Conservation (phyloP, 2,329 filamentous ascomycete genomes). For the Neopestalotiopsis clavispora region DNA sequence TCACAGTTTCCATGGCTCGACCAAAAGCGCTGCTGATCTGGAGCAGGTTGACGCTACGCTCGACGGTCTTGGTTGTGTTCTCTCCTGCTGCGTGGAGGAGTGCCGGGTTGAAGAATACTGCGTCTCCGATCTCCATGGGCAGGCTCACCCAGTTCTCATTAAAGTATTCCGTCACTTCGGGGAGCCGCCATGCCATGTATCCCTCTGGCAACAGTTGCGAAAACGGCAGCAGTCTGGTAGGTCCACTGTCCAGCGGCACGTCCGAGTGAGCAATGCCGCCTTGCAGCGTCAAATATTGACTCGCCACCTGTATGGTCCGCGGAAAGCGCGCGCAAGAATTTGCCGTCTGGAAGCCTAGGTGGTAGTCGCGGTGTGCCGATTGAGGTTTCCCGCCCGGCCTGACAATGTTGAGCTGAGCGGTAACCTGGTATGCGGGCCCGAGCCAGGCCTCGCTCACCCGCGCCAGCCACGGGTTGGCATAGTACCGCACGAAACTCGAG, state of each 20-base stretch:
- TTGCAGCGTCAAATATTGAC: conserved; percentile 64
- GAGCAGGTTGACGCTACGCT: conserved; percentile 64
- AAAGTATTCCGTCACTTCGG: conserved; percentile 60
- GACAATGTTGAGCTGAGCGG: conserved; percentile 67
- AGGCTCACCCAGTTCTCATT: conserved; percentile 55
- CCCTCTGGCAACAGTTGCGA: conserved; percentile 62
- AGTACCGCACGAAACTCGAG: conserved; percentile 59
- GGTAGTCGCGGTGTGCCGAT: conserved; percentile 65
- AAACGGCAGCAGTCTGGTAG: conserved; percentile 65
- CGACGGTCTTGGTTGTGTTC: conserved; percentile 52
- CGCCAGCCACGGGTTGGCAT: conserved; percentile 62
- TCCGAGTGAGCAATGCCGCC: conserved; percentile 67
- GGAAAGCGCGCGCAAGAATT: conserved; percentile 53
- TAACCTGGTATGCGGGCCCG: conserved; percentile 63
- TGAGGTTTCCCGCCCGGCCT: conserved; percentile 63
- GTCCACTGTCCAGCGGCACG: conserved; percentile 62
- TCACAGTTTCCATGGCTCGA: conserved; percentile 67
- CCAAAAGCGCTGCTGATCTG: conserved; percentile 68
- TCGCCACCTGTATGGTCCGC: conserved; percentile 55
- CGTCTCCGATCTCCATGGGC: conserved; percentile 60
- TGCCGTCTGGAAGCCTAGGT: conserved; percentile 64
- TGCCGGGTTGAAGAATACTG: conserved; percentile 67
- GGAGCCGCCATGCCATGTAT: conserved; percentile 60
- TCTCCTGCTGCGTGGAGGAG: conserved; percentile 67
- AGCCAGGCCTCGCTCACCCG: conserved; percentile 61